A percentile compares a stretch with the other conserved stretches of the same genome.
phyloP scores from a whole-genome alignment of 495 filamentous ascomycete genomes.

The Penicillium coffeae region DNA sequence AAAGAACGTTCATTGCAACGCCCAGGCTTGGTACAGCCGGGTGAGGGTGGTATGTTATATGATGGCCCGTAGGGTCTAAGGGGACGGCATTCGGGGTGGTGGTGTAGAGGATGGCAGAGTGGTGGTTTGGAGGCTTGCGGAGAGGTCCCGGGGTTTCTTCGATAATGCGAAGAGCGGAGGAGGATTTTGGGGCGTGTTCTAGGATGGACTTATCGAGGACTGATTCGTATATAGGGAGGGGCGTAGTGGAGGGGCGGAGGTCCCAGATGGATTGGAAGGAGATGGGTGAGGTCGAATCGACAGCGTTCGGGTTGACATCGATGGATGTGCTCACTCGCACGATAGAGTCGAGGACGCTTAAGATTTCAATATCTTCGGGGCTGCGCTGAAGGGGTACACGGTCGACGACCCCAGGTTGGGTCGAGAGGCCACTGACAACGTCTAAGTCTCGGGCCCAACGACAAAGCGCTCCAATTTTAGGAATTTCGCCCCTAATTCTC shows the following conservation, averaged over 20 bases:
- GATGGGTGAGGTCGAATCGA: slow-evolving; percentile 28
- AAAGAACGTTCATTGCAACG: slow-evolving; percentile 32
- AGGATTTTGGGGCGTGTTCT: slow-evolving; percentile 22
- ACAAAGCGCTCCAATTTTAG: slow-evolving; percentile 38
- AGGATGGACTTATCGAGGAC: slow-evolving; percentile 37
- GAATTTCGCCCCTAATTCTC: slow-evolving; percentile 33
- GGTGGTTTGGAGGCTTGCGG: slow-evolving; percentile 39
- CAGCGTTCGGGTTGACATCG: slow-evolving; percentile 24
- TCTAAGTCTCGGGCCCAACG: slow-evolving; percentile 40
- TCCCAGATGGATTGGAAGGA: slow-evolving; percentile 40
- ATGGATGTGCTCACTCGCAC: slow-evolving; percentile 36
- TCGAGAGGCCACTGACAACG: slow-evolving; percentile 38
- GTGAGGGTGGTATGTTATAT: slow-evolving; percentile 35
- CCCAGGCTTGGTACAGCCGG: slow-evolving; percentile 37
- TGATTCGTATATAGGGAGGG: slow-evolving; percentile 30
- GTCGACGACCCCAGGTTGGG: slow-evolving; percentile 22
- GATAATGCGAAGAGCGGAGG: slow-evolving; percentile 30
- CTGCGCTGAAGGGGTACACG: slow-evolving; percentile 18
- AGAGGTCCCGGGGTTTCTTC: slow-evolving; percentile 31
- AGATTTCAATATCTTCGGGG: slow-evolving; percentile 24
- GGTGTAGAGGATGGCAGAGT: slow-evolving; percentile 37
- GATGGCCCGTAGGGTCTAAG: slow-evolving; percentile 19
- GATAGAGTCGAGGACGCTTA: slow-evolving; percentile 34
- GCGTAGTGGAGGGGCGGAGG: slow-evolving; percentile 28
- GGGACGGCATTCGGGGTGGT: slow-evolving; percentile 31